Evolutionary conservation across 208 protist species (phyloP).

Genomic region (Trypanosoma vivax): DNA sequence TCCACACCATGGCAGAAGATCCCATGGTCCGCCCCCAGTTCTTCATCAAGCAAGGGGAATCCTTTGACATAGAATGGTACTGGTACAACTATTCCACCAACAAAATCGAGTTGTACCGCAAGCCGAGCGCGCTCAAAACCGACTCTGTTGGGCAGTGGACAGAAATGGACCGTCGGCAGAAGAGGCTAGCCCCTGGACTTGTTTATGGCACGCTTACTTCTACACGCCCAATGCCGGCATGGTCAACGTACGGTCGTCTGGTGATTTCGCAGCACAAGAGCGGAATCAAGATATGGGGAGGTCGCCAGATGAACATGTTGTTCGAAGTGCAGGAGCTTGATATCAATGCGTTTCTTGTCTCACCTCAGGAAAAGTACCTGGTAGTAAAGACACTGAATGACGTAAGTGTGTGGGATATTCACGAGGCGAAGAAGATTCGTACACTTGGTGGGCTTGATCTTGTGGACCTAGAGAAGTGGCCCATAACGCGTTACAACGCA

Average conservation of each 20-base stretch:
- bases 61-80: constrained; percentile 77
- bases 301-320: constrained; percentile 71
- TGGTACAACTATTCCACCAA: constrained; percentile 81
- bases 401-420: constrained; percentile 75
- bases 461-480: constrained; percentile 70
- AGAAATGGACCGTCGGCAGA: constrained; percentile 66
- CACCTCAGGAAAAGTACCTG: constrained; percentile 83
- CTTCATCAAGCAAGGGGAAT: constrained; percentile 66
- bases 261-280: constrained; percentile 72
- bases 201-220: constrained; percentile 57
- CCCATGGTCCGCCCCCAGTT: constrained; percentile 76
- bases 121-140: constrained; percentile 54
- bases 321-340: constrained; percentile 69
- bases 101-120: constrained; percentile 65
- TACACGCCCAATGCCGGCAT: constrained; percentile 69
- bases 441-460: constrained; percentile 78
- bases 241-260: constrained; percentile 82
- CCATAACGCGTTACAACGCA: constrained; percentile 80
- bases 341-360: constrained; percentile 80
- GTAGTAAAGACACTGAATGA: constrained; percentile 78
- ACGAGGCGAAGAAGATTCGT: constrained; percentile 72
- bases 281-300: constrained; percentile 79
- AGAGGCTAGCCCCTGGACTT: constrained; percentile 51
- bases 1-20: constrained; percentile 82
- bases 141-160: constrained; percentile 71